Evolutionary conservation across 2,329 filamentous ascomycete species (phyloP).

Genomic region (Metarhizium album): DNA sequence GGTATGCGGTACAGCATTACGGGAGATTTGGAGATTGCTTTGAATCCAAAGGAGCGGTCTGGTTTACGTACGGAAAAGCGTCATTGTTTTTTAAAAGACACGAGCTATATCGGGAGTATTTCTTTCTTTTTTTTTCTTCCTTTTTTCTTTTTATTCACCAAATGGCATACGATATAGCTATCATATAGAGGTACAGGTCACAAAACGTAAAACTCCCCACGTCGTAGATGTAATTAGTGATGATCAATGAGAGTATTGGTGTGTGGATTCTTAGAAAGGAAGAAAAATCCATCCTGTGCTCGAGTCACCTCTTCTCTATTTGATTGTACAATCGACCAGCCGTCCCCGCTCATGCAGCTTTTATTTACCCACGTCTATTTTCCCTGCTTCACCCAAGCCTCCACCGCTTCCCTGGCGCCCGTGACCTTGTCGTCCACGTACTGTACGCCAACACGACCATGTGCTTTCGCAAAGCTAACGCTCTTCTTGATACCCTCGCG

Average conservation of each 20-base stretch:
- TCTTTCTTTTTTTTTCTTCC: too few species aligned
- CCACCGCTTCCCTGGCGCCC: constrained; percentile 63
- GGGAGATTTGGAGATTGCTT: not conserved
- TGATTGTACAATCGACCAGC: constrained; percentile 24
- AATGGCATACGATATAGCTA: too few species aligned
- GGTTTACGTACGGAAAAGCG: not conserved
- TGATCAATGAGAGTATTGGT: not conserved
- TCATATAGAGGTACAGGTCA: too few species aligned
- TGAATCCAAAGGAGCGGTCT: not conserved
- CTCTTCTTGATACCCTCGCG: constrained; percentile 59
- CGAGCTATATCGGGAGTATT: not conserved
- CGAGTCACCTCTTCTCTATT: constrained; percentile 16
- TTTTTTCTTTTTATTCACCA: too few species aligned
- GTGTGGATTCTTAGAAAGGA: not conserved
- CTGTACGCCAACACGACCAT: constrained; percentile 57
- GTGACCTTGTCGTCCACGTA: constrained; percentile 75
- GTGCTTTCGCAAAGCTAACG: constrained; percentile 62
- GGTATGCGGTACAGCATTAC: not conserved
- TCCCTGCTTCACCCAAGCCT: constrained; percentile 87
- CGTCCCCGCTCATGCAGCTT: not conserved
- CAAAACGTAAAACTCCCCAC: too few species aligned
- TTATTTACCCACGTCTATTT: constrained; percentile 38
- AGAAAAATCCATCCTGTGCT: not conserved
- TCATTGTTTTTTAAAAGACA: not conserved
- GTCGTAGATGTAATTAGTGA: too few species aligned